Evolutionary conservation across 768 basidiomycete genomes (phyloP).

Genomic region (Peribolospora kevripleyi): DNA sequence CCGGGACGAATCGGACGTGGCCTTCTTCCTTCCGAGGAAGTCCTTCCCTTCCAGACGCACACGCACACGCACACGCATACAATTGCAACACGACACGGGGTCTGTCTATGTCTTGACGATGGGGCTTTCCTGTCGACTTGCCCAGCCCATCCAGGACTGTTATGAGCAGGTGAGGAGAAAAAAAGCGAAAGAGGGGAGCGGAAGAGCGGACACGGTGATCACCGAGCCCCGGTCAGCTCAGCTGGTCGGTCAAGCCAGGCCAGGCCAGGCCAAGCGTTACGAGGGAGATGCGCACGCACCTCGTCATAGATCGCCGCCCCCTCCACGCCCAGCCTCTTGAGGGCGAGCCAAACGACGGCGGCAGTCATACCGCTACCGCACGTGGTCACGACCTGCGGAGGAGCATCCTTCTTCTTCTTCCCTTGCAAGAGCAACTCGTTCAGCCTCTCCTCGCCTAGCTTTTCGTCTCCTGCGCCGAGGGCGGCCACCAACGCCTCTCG

Average conservation of each 20-base stretch:
- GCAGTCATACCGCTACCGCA: constrained; percentile 99
- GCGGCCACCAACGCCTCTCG: constrained; percentile 34
- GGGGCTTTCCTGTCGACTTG: constrained; percentile 42
- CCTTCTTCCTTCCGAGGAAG: too few relatives aligned
- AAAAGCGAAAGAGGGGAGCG: background rate
- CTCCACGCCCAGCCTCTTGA: constrained; percentile 39
- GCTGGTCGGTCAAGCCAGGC: background rate
- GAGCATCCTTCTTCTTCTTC: constrained; percentile 17
- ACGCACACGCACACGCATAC: too few relatives aligned
- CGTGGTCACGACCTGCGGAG: constrained; percentile 33
- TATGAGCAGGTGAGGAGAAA: background rate
- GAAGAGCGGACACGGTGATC: background rate
- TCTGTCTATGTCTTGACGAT: constrained; percentile 29
- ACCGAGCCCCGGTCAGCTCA: too few relatives aligned
- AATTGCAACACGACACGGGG: too few relatives aligned
- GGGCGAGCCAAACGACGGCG: constrained; percentile 73
- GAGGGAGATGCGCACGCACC: constrained; percentile 27
- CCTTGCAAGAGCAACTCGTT: constrained; percentile 34
- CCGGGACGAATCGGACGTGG: too few relatives aligned
- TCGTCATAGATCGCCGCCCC: constrained; percentile 68
- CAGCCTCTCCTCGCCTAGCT: constrained; percentile 5
- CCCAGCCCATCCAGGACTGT: constrained; percentile 92
- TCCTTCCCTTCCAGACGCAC: too few relatives aligned
- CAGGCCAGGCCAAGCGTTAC: background rate
- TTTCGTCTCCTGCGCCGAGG: constrained; percentile 34